These are phyloP conservation scores for Solanum phureja DNA, from an alignment of 257 asterid genomes.

Conservation along the genomic window DNA sequence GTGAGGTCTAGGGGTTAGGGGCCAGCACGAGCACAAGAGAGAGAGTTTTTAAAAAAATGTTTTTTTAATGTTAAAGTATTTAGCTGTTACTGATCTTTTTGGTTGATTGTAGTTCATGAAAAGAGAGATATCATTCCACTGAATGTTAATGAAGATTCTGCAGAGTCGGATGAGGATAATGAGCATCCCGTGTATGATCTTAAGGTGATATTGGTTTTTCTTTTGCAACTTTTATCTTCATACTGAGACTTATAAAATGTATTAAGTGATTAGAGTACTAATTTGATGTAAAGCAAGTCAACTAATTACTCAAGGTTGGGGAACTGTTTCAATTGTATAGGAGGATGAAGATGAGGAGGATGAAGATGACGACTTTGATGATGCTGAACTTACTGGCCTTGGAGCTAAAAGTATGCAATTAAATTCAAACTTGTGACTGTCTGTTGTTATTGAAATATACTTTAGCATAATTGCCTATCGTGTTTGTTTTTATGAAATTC, in stretches of 20 bases:
- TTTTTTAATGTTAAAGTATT: not conserved
- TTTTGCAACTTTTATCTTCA: not conserved
- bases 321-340: slow-evolving; percentile 2
- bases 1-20: no score
- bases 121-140: slow-evolving; percentile 71
- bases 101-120: slow-evolving; percentile 66
- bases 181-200: slow-evolving; percentile 71
- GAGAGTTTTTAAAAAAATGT: no score
- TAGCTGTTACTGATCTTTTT: not conserved
- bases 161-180: slow-evolving; percentile 65
- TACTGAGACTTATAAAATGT: not conserved
- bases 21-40: no score
- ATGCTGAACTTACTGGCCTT: slow-evolving; percentile 43
- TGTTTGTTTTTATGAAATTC: not conserved
- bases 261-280: not conserved
- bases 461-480: not conserved
- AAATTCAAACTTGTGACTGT: not conserved
- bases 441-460: not conserved
- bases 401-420: slow-evolving; percentile 59
- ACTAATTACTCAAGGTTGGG: not conserved
- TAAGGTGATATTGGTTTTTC: slow-evolving; percentile 36
- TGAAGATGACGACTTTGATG: slow-evolving; percentile 27
- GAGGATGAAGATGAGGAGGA: slow-evolving; percentile 42
- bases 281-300: not conserved
- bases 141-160: slow-evolving; percentile 43